These are phyloP conservation scores for Tolypocladium inflatum DNA, from an alignment of 2,329 filamentous ascomycete genomes.

Conservation along the genomic window DNA sequence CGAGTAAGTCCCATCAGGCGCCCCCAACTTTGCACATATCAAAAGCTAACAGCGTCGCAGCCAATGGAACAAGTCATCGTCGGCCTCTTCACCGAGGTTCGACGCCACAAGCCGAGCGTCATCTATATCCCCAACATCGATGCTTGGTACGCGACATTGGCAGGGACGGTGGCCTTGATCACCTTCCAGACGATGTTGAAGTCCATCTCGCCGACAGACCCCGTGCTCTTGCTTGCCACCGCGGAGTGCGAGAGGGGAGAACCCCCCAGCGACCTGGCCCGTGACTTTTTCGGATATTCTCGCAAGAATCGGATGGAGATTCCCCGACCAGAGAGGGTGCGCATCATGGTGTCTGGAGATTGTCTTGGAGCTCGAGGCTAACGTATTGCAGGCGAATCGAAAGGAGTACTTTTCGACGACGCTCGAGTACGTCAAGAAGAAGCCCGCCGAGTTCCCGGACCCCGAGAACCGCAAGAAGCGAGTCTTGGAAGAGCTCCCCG, in stretches of 20 bases:
- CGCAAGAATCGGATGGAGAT: slow-evolving; percentile 68
- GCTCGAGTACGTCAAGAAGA: slow-evolving; percentile 65
- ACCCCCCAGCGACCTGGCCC: slow-evolving; percentile 54
- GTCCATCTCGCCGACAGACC: slow-evolving; percentile 81
- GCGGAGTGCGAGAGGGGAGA: slow-evolving; percentile 60
- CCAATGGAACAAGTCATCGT: slow-evolving; percentile 83
- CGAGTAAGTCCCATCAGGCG: slow-evolving; percentile 41
- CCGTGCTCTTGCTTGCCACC: slow-evolving; percentile 79
- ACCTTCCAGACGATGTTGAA: slow-evolving; percentile 78
- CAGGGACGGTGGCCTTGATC: slow-evolving; percentile 58
- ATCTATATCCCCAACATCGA: slow-evolving; percentile 91
- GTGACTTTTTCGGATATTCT: slow-evolving; percentile 79
- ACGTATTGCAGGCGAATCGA: slow-evolving; percentile 42
- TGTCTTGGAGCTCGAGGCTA: neutral
- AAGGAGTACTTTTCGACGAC: slow-evolving; percentile 71
- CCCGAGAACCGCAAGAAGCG: slow-evolving; percentile 79
- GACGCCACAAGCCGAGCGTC: slow-evolving; percentile 88
- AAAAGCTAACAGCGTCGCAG: slow-evolving; percentile 22
- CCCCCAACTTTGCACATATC: neutral
- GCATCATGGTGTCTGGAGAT: slow-evolving; percentile 12
- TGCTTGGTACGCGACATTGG: slow-evolving; percentile 64
- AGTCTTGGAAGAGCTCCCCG: slow-evolving; percentile 64
- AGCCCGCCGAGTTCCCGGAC: slow-evolving; percentile 80
- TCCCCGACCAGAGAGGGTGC: slow-evolving; percentile 52
- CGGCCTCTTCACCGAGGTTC: slow-evolving; percentile 82